Evolutionary conservation across 345 rosid species (phyloP).

Genomic region (Cardiospermum halicacabum): DNA sequence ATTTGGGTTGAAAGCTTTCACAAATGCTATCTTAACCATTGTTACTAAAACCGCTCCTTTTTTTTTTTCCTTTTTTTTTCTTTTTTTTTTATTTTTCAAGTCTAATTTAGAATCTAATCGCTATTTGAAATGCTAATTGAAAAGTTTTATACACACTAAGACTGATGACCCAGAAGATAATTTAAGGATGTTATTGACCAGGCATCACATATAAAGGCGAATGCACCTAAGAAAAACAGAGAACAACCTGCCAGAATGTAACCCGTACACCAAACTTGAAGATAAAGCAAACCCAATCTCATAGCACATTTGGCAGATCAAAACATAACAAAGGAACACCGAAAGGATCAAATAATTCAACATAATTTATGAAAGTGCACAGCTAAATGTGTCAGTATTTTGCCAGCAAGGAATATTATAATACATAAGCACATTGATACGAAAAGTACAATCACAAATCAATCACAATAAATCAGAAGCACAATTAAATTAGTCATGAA

Average conservation of each 20-base stretch:
- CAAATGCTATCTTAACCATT: too few relatives aligned
- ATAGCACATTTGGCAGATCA: neutral
- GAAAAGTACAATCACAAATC: neutral
- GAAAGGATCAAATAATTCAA: neutral
- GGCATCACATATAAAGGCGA: neutral
- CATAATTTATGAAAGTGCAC: neutral
- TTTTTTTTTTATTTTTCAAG: too few relatives aligned
- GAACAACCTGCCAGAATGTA: neutral
- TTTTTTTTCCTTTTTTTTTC: too few relatives aligned
- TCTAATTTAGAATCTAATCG: too few relatives aligned
- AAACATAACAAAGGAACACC: neutral
- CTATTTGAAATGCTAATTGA: too few relatives aligned
- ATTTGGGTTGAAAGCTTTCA: too few relatives aligned
- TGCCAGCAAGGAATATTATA: neutral
- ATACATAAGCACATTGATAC: neutral
- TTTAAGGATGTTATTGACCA: neutral
- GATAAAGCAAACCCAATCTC: neutral
- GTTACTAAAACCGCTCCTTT: too few relatives aligned
- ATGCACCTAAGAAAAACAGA: neutral
- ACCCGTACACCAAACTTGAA: neutral
- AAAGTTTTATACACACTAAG: too few relatives aligned
- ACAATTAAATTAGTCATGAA: constrained; percentile 7
- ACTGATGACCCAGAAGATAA: neutral
- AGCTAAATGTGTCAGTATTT: neutral
- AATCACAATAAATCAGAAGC: constrained; percentile 4